Evolutionary conservation across 352 stramenopile genomes (phyloP), one percentile per base, ranked within the genome.

Genomic region (Phytophthora syringae): DNA sequence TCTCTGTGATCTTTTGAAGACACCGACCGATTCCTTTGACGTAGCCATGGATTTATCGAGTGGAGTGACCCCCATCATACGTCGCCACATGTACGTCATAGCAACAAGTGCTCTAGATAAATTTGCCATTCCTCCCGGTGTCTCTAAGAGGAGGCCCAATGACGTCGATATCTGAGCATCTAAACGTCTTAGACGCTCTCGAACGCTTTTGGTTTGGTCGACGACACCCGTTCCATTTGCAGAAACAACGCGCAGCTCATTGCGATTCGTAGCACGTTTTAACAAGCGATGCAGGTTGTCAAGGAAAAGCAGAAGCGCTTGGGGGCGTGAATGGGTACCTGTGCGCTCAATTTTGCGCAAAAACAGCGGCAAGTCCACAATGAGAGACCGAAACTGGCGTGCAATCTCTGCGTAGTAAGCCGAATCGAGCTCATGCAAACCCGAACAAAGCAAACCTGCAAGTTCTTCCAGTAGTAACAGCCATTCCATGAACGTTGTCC

Each of bases 281-380:
- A 87, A 47, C 12, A 85, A 27, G 6, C 54, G 59, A 47, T 85
- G 67, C 6, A 84, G 32, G 51, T 83, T 87, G n/a, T 72, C 79
- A 24, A 85, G 49, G 44, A 82, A 72, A 50, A 83, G 62, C 16
- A 70, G 27, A 0, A 81, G 36, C 1, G 70, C 64, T 28, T 83
- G 59, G 13, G 65, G 34, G 36, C 70, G 60, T 5, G 73, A 75
- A 27, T 81, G 63, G 0, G 56, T 52, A 12, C 42, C 32, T 20
- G 71, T 21, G 5, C 61, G 57, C 61, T 86, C 70, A 59, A 74
- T 79, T 39, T 84, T 84, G 15, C 67, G 64, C 21, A 84, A 45
- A 52, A 84, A 81, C 7, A 50, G 2, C 0, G 76, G 78, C 1
- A 84, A 37, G 24, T 87, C 76, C 2, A 51, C 55, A 28, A 72